Base-by-base conservation (phyloP, 768 basidiomycete genomes). In the Candolleomyces efflorescens region DNA sequence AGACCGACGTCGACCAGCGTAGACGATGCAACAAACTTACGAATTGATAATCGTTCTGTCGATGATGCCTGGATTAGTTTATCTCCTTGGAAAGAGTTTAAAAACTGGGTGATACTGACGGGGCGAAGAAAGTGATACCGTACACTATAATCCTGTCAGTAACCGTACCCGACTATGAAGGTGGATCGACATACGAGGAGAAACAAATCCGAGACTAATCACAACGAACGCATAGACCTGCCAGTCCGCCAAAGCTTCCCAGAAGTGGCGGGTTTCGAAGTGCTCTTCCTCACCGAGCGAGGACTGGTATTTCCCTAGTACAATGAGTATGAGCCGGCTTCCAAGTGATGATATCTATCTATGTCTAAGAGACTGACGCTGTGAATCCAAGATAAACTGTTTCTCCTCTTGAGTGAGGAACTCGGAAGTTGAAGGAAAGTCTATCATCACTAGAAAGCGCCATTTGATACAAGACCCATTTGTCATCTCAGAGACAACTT, bases 91-190 rank as follows among this genome's bases (percentile, higher is more conserved):
- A 3, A n/a, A 22, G 32, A 37, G 15, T 1, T n/a, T 5, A 46
- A 24, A 38, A 37, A 27, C 17, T 12, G 41, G 41, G 15, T 15
- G 37, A 5, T n/a, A 77, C 86, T 64, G 65, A 87, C 83, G 86
- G 86, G 27, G 88, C 70, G 75, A 89, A 89, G 23, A 87, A 71
- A 0, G 87, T 86, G 48, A 87, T 86, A 2, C 86, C 87, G 62
- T 84, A 87, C 2, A 87, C 86, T 87, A 41, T 0, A 45, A 20
- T 13, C 48, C 37, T 41, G 22, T 39, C 24, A 38, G 12, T 39
- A 48, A 15, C 5, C 11, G 6, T 32, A 24, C 13, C 32, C 10
- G 20, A n/a, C 17, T 13, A 17, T 17, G 41, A 45, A 44, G 41
- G 9, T 12, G 32, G 49, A 10, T 5, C 2, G 5, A 78, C 86